A percentile compares a stretch with the other conserved stretches of the same genome.
Conservation (phyloP, 2,329 filamentous ascomycete species). For the Fonsecaea nubica region DNA sequence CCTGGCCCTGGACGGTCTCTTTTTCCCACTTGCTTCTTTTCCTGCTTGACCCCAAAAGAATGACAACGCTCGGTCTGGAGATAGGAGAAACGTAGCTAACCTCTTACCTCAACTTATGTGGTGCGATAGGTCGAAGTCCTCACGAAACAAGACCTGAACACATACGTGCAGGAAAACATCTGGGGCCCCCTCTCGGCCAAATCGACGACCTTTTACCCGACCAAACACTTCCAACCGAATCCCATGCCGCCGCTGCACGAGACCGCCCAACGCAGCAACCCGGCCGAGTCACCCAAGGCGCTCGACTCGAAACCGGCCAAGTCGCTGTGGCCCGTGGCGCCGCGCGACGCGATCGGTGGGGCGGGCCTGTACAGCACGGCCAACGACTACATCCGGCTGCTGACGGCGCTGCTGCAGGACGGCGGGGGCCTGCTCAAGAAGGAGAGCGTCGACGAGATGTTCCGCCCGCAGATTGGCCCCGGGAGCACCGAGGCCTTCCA, state of each 20-base stretch:
- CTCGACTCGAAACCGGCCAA: constrained; percentile 45
- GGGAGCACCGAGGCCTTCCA: constrained; percentile 8
- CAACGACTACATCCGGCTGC: constrained; percentile 37
- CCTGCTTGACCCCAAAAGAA: no score
- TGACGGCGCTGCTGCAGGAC: constrained; percentile 34
- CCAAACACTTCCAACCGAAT: constrained; percentile 17
- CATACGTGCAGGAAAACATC: constrained; percentile 54
- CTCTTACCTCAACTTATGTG: neutral
- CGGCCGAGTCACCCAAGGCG: constrained; percentile 45
- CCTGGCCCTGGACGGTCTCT: no score
- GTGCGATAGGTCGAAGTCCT: constrained; percentile 50
- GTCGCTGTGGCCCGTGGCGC: constrained; percentile 48
- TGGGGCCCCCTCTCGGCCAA: constrained; percentile 54
- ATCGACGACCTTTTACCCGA: constrained; percentile 56
- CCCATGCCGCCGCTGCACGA: constrained; percentile 42
- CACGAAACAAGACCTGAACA: constrained; percentile 48
- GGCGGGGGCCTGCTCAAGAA: constrained; percentile 55
- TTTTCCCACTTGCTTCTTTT: no score
- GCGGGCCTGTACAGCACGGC: constrained; percentile 39
- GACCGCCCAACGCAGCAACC: constrained; percentile 6
- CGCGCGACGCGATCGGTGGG: constrained; percentile 35
- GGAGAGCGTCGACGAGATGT: constrained; percentile 65
- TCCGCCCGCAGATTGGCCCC: constrained; percentile 44
- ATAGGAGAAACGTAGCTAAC: no score
- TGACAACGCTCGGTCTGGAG: no score